A percentile compares a stretch with the other conserved stretches of the same genome.
Evolutionary conservation across 371 early-diverging fungal genomes (phyloP).

Genomic region (Mucor lusitanicus): DNA sequence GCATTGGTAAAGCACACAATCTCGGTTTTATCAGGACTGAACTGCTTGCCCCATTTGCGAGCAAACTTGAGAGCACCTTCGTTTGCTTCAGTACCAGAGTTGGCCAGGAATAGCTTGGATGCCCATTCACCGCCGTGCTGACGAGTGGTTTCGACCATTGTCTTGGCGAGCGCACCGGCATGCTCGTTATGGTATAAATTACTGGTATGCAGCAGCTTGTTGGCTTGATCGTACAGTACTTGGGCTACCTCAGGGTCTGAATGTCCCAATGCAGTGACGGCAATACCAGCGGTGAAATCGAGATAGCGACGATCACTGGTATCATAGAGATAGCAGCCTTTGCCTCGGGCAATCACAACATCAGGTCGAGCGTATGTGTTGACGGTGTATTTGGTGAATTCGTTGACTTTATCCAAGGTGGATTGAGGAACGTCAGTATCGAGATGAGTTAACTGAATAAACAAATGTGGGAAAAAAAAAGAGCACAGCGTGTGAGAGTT

Average conservation of each 20-base stretch:
- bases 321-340: constrained; percentile 78
- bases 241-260: constrained; percentile 68
- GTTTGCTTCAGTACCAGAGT: constrained; percentile 94
- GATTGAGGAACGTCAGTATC: constrained; percentile 46
- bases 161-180: constrained; percentile 73
- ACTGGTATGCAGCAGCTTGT: constrained; percentile 73
- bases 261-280: constrained; percentile 91
- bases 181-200: constrained; percentile 86
- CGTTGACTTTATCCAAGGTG: constrained; percentile 42
- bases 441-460: constrained; percentile 49
- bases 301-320: constrained; percentile 67
- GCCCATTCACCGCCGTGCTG: constrained; percentile 47
- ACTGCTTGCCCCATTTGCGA: constrained; percentile 80
- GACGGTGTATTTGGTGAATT: constrained; percentile 59
- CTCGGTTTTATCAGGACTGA: constrained; percentile 59
- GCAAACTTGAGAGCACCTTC: constrained; percentile 92
- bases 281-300: constrained; percentile 90
- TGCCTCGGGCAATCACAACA: constrained; percentile 71
- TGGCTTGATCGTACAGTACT: constrained; percentile 78
- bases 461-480: constrained; percentile 1
- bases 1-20: constrained; percentile 85
- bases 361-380: constrained; percentile 69
- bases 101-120: constrained; percentile 80
- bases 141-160: constrained; percentile 61
- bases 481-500: neutral